Conservation (phyloP, 768 basidiomycete genomes). For the Vararia minispora region DNA sequence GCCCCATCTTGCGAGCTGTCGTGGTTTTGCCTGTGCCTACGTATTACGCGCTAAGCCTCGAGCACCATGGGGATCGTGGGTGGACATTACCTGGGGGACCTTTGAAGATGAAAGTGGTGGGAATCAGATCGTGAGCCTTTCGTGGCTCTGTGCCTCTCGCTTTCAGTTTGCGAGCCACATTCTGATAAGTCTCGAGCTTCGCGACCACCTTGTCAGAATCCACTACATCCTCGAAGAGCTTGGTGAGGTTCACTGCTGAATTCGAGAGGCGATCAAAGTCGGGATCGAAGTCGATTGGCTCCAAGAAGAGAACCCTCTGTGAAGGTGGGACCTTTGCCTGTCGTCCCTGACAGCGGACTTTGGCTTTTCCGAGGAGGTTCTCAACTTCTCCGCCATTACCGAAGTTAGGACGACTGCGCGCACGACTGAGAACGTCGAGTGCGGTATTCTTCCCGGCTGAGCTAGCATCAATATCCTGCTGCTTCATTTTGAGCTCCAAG, state of each 20-base stretch:
- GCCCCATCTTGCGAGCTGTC: constrained; percentile 47
- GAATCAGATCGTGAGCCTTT: constrained; percentile 32
- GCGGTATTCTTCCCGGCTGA: constrained; percentile 46
- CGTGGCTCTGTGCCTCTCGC: constrained; percentile 27
- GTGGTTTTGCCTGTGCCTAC: constrained; percentile 58
- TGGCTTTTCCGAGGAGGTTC: constrained; percentile 20
- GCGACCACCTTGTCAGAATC: constrained; percentile 44
- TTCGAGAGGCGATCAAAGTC: constrained; percentile 39
- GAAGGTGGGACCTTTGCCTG: constrained; percentile 11
- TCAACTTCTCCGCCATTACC: constrained; percentile 24
- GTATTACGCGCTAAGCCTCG: neutral
- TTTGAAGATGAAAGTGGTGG: constrained; percentile 59
- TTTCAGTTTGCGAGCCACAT: constrained; percentile 33
- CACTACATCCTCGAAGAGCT: constrained; percentile 52
- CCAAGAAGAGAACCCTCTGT: constrained; percentile 22
- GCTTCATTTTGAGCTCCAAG: constrained; percentile 42
- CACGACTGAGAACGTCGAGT: constrained; percentile 27
- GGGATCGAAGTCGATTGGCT: constrained; percentile 49
- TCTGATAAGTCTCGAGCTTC: constrained; percentile 41
- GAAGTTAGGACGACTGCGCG: constrained; percentile 22
- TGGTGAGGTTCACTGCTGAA: constrained; percentile 37
- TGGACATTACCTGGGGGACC: constrained; percentile 62
- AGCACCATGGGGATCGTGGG: neutral
- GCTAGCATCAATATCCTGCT: constrained; percentile 47
- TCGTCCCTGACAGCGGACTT: constrained; percentile 17